phyloP scores from a whole-genome alignment of 306 rosid species.

The Begonia peltatifolia region DNA sequence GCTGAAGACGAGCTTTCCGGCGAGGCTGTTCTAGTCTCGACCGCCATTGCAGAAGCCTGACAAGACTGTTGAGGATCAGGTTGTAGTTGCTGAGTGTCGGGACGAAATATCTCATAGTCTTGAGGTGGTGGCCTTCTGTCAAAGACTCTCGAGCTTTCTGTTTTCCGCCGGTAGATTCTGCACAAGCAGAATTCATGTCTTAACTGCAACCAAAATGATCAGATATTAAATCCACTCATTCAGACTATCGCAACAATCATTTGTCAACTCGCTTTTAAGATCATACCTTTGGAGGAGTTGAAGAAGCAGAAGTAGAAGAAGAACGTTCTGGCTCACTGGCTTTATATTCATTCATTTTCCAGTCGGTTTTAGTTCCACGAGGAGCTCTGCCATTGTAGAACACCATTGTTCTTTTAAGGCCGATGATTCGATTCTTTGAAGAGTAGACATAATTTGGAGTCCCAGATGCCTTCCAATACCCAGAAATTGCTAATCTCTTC shows the following conservation, averaged over 20 bases:
- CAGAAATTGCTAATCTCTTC: slow-evolving; percentile 44
- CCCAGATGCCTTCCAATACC: slow-evolving; percentile 91
- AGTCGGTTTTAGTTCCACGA: slow-evolving; percentile 50
- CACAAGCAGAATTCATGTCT: slow-evolving; percentile 70
- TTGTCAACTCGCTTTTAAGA: not conserved
- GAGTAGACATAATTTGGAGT: slow-evolving; percentile 65
- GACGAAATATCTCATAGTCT: not conserved
- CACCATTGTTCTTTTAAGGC: slow-evolving; percentile 72
- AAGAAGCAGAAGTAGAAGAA: slow-evolving; percentile 10
- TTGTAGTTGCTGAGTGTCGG: not conserved
- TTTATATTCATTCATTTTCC: slow-evolving; percentile 93
- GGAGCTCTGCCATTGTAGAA: slow-evolving; percentile 81
- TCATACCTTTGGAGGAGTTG: not conserved
- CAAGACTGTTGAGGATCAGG: not conserved
- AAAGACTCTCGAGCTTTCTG: slow-evolving; percentile 64
- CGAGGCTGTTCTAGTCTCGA: slow-evolving; percentile 20
- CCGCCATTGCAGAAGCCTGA: not conserved
- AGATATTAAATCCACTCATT: not conserved
- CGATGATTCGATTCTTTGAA: slow-evolving; percentile 35
- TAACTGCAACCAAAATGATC: slow-evolving; percentile 28
- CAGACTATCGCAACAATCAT: no score
- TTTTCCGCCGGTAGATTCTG: slow-evolving; percentile 57
- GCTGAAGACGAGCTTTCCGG: slow-evolving; percentile 40
- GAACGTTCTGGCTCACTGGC: slow-evolving; percentile 13
- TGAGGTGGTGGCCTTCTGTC: slow-evolving; percentile 50